These are phyloP conservation scores for Malassezia obtusa DNA, from an alignment of 1,284 basidiomycete species.

Conservation along the genomic window DNA sequence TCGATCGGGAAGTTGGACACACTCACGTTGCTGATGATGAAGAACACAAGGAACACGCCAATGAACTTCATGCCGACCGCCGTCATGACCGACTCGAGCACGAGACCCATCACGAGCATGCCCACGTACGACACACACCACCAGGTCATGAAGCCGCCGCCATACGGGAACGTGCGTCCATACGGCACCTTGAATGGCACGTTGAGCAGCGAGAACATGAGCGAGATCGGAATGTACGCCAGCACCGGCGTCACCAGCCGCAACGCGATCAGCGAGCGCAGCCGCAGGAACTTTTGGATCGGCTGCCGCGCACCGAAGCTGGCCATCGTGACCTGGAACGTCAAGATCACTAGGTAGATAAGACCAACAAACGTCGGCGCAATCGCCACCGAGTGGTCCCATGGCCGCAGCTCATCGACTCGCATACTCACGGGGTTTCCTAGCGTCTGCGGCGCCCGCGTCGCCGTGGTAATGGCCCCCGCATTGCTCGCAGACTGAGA, in stretches of 20 bases:
- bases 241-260: slow-evolving; percentile 27
- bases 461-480: slow-evolving; percentile 46
- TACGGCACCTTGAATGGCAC: slow-evolving; percentile 37
- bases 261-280: slow-evolving; percentile 27
- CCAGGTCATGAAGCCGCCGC: slow-evolving; percentile 40
- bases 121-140: slow-evolving; percentile 30
- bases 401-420: slow-evolving; percentile 58
- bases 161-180: slow-evolving; percentile 28
- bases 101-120: slow-evolving; percentile 32
- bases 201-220: slow-evolving; percentile 39
- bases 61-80: slow-evolving; percentile 33
- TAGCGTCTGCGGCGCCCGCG: slow-evolving; percentile 57
- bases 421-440: slow-evolving; percentile 54
- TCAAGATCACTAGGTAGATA: slow-evolving; percentile 61
- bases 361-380: slow-evolving; percentile 66
- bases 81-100: slow-evolving; percentile 30
- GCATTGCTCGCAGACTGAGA: slow-evolving; percentile 17
- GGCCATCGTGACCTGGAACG: slow-evolving; percentile 45
- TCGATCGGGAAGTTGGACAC: slow-evolving; percentile 29
- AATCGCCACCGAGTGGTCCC: slow-evolving; percentile 61
- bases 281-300: slow-evolving; percentile 27
- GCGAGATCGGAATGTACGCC: slow-evolving; percentile 29
- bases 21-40: slow-evolving; percentile 40
- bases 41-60: slow-evolving; percentile 30
- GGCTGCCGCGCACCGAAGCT: slow-evolving; percentile 22